These are phyloP conservation scores for Eutypa lata DNA, from an alignment of 2,329 filamentous ascomycete species.

Conservation along the genomic window DNA sequence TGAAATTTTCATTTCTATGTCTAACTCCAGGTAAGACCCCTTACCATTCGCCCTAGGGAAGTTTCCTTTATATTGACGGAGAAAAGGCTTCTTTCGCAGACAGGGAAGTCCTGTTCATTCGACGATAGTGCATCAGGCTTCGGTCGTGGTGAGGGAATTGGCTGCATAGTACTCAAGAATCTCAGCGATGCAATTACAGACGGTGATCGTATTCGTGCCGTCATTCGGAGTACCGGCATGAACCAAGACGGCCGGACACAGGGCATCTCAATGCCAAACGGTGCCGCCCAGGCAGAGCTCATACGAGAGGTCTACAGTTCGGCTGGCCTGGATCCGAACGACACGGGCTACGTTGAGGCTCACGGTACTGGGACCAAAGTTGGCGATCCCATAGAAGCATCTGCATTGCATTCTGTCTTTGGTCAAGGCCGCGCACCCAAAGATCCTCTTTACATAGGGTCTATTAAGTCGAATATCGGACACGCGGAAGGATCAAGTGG, in stretches of 20 bases:
- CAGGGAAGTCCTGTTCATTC: conserved; percentile 10
- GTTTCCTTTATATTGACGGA: background rate
- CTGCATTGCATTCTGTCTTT: conserved; percentile 36
- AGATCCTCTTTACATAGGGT: conserved; percentile 31
- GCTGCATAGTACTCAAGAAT: conserved; percentile 5
- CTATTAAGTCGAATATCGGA: conserved; percentile 36
- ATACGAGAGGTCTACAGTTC: conserved; percentile 24
- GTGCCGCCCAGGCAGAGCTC: conserved; percentile 21
- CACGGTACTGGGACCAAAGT: conserved; percentile 47
- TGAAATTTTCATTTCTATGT: conserved; percentile 5
- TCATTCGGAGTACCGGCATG: conserved; percentile 24
- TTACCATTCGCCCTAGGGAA: background rate
- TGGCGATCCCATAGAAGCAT: conserved; percentile 44
- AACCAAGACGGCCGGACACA: conserved; percentile 35
- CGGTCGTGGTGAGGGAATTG: conserved; percentile 8
- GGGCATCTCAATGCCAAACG: conserved; percentile 25
- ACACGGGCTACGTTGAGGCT: conserved; percentile 36
- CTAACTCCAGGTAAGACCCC: conserved; percentile 4
- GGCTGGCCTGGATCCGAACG: conserved; percentile 4
- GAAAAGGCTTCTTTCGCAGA: conserved; percentile 7
- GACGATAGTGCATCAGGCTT: conserved; percentile 8
- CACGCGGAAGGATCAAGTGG: conserved; percentile 33
- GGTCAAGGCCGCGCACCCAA: conserved; percentile 20
- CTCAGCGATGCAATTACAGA: conserved; percentile 5
- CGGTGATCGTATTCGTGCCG: conserved; percentile 8